These are phyloP conservation scores for Nadsonia starkeyi-henricii DNA, from an alignment of 1,139 yeast species.

Conservation along the genomic window DNA sequence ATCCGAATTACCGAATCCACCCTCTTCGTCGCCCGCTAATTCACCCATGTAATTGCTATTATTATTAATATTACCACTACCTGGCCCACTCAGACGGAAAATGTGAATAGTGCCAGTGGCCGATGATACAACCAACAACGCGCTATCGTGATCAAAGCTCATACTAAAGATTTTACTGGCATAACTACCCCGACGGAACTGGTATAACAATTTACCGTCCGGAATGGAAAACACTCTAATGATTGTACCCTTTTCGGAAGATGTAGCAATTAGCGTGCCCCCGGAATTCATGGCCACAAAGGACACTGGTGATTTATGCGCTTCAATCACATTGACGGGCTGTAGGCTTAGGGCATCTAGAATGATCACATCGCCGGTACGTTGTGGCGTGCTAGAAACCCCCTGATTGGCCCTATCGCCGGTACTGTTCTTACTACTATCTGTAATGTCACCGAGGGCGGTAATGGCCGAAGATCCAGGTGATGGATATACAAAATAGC, in stretches of 20 bases:
- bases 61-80: slow-evolving; percentile 1
- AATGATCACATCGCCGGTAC: slow-evolving; percentile 78
- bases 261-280: slow-evolving; percentile 79
- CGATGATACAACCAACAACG: slow-evolving; percentile 68
- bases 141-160: slow-evolving; percentile 63
- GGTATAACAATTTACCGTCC: slow-evolving; percentile 69
- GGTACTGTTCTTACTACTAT: slow-evolving; percentile 5
- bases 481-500: slow-evolving; percentile 77
- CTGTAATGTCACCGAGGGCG: slow-evolving; percentile 11
- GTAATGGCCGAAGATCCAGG: slow-evolving; percentile 38
- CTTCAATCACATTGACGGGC: slow-evolving; percentile 82
- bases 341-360: slow-evolving; percentile 67
- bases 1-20: neutral
- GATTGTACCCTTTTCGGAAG: slow-evolving; percentile 91
- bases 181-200: slow-evolving; percentile 88
- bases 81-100: slow-evolving; percentile 34
- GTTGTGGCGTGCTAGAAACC: slow-evolving; percentile 11
- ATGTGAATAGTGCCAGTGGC: slow-evolving; percentile 91
- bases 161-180: slow-evolving; percentile 81
- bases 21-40: slow-evolving; percentile 5
- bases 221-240: slow-evolving; percentile 78
- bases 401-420: slow-evolving; percentile 9
- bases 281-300: slow-evolving; percentile 65
- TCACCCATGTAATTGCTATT: neutral
- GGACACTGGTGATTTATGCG: slow-evolving; percentile 79